These are phyloP conservation scores for Fusarium sterilihyphosum DNA, from an alignment of 2,329 filamentous ascomycete genomes.

Conservation along the genomic window DNA sequence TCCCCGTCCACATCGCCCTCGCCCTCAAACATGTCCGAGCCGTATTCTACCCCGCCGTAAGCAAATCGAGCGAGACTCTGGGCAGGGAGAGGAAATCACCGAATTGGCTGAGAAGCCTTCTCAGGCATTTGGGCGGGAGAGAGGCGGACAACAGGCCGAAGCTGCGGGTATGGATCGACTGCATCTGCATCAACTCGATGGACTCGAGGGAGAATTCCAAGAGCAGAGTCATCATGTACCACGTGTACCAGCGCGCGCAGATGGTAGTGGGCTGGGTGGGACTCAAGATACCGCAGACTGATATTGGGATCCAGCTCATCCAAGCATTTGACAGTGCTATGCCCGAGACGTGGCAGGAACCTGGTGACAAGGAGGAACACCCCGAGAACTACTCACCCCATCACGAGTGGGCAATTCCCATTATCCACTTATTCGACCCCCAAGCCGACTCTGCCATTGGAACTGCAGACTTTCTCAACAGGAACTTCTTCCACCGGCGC, in stretches of 20 bases:
- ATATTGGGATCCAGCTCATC: slow-evolving; percentile 40
- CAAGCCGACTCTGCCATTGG: slow-evolving; percentile 38
- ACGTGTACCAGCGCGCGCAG: slow-evolving; percentile 45
- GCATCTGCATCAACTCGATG: slow-evolving; percentile 44
- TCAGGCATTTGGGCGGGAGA: slow-evolving; percentile 23
- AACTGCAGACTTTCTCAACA: slow-evolving; percentile 43
- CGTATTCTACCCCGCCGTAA: slow-evolving; percentile 45
- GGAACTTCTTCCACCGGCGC: slow-evolving; percentile 48
- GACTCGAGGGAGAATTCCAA: slow-evolving; percentile 44
- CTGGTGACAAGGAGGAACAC: slow-evolving; percentile 46
- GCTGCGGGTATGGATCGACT: slow-evolving; percentile 47
- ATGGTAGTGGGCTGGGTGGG: slow-evolving; percentile 49
- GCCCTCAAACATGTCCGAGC: slow-evolving; percentile 47
- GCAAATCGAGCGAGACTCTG: slow-evolving; percentile 29
- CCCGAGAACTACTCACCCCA: slow-evolving; percentile 49
- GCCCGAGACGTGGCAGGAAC: slow-evolving; percentile 47
- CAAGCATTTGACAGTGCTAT: slow-evolving; percentile 45
- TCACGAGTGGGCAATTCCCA: slow-evolving; percentile 44
- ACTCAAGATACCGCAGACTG: slow-evolving; percentile 43
- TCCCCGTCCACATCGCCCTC: slow-evolving; percentile 44
- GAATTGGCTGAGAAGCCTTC: slow-evolving; percentile 23
- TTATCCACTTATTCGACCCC: slow-evolving; percentile 40
- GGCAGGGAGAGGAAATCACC: slow-evolving; percentile 19
- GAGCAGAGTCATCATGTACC: slow-evolving; percentile 43
- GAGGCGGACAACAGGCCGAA: slow-evolving; percentile 17